Evolutionary conservation across 2,329 filamentous ascomycete species (phyloP), one percentile per base, ranked within the genome.

Genomic region (Hortaea sp.): DNA sequence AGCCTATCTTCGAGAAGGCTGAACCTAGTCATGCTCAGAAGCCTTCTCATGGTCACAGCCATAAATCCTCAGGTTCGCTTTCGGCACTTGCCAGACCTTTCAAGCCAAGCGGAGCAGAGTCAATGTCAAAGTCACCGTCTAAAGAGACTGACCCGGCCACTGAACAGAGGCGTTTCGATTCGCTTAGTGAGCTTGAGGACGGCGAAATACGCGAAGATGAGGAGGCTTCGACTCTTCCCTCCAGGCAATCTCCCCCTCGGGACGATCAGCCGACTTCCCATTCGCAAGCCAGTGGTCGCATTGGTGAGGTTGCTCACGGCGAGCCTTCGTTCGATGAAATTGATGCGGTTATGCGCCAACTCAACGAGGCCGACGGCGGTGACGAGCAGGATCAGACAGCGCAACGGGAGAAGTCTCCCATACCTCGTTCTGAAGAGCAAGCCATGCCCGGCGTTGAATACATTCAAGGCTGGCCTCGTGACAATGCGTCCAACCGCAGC

Each of bases 311-410:
- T 6, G 48, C 52, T 20, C 41, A 49, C 28, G 43, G 51, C 4
- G 63, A 71, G 43, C 68, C 71, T 31, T 72, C 82, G 0, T 86
- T 86, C 56, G 83, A 90, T 55, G 88, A 95, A 61, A 89, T 95
- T 58, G 89, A 95, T 69, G 87, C 84, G 39, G 81, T 95, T 44
- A 95, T 97, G 88, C 79, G 83, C 53, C 84, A 92, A 49, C 76
- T 95, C 57, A 83, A 88, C 57, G 77, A 82, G 48, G 78, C 74
- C 41, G 80, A 88, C 1, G 81, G 83, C 60, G 82, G 81, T 57
- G 62, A 10, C 12, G 47, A 48, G 28, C 41, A 44, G 13, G 42
- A 44, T 9, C 29, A 46, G 62, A 61, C 9, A 63, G 13, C 6
- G 5, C 29, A 37, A n/a, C 62, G 45, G 40, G 43, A 12, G 29